Percentiles rank a stretch among this genome's conserved stretches.
These are phyloP conservation scores for Boletales sp. DNA, from an alignment of 768 basidiomycete species.

Conservation along the genomic window DNA sequence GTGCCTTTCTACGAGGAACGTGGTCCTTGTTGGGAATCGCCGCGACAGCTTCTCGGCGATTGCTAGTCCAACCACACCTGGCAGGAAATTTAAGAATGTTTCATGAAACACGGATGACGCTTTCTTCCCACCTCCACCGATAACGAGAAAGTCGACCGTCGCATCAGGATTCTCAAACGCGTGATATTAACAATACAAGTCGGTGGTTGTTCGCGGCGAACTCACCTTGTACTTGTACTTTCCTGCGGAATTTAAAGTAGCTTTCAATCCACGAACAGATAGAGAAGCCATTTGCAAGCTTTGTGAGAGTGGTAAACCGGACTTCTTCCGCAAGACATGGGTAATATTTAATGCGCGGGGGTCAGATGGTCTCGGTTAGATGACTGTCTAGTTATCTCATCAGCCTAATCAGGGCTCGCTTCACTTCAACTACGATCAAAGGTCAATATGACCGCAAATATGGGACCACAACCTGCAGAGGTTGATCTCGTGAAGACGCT, in stretches of 20 bases:
- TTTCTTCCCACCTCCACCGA: constrained; percentile 69
- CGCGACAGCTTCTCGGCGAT: constrained; percentile 72
- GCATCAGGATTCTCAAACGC: constrained; percentile 51
- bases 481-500: constrained; percentile 35
- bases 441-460: constrained; percentile 17
- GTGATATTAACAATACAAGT: neutral
- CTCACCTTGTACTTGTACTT: constrained; percentile 60
- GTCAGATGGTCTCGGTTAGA: constrained; percentile 5
- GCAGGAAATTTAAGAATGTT: neutral
- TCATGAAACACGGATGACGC: neutral
- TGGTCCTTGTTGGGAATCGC: constrained; percentile 63
- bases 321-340: too few species aligned
- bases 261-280: constrained; percentile 47
- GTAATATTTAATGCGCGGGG: too few species aligned
- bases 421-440: neutral
- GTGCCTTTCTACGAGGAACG: constrained; percentile 80
- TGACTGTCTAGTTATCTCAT: constrained; percentile 14
- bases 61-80: constrained; percentile 83
- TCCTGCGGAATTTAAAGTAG: constrained; percentile 59
- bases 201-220: neutral
- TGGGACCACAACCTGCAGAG: constrained; percentile 23
- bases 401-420: neutral
- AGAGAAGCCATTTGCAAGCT: constrained; percentile 26
- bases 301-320: too few species aligned
- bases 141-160: constrained; percentile 76